A percentile compares a stretch with the other conserved stretches of the same genome.
These are phyloP conservation scores for Coniella lustricola DNA, from an alignment of 2,329 filamentous ascomycete genomes.

Conservation along the genomic window DNA sequence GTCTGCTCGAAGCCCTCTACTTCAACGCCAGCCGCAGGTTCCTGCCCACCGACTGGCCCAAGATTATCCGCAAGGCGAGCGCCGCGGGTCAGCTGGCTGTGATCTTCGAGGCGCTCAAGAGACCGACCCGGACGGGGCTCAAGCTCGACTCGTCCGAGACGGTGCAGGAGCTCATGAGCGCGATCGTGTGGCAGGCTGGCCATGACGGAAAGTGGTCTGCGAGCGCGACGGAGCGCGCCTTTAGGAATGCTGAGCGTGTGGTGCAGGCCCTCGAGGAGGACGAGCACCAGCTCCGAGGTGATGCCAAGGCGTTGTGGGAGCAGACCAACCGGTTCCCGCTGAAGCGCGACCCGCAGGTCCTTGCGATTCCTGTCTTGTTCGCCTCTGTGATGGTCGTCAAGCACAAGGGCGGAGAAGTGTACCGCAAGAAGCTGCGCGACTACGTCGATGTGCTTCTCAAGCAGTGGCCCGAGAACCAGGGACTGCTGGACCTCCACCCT, in stretches of 20 bases:
- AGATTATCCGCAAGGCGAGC: conserved; percentile 36
- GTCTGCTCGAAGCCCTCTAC: conserved; percentile 43
- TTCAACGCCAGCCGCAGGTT: conserved; percentile 35
- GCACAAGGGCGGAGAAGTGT: conserved; percentile 24
- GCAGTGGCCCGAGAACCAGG: conserved; percentile 34
- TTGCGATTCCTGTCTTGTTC: conserved; percentile 36
- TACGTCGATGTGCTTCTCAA: conserved; percentile 30
- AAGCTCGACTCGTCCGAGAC: conserved; percentile 34
- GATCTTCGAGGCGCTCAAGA: conserved; percentile 44
- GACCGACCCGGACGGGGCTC: conserved; percentile 39
- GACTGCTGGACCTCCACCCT: conserved; percentile 31
- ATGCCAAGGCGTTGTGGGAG: conserved; percentile 12
- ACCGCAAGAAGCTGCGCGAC: conserved; percentile 29
- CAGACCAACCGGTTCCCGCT: conserved; percentile 24
- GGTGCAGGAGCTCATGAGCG: conserved; percentile 32
- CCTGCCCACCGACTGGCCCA: conserved; percentile 25
- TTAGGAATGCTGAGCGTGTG: conserved; percentile 39
- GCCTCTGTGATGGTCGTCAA: conserved; percentile 33
- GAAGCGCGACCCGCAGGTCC: conserved; percentile 35
- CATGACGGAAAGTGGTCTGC: conserved; percentile 27
- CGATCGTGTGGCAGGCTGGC: conserved; percentile 37
- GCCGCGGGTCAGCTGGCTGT: conserved; percentile 33
- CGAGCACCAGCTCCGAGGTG: conserved; percentile 26
- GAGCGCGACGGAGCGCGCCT: conserved; percentile 33
- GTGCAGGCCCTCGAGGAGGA: conserved; percentile 42